A percentile compares a stretch with the other conserved stretches of the same genome.
Evolutionary conservation across 352 stramenopile species (phyloP).

Genomic region (Phytophthora vignae): DNA sequence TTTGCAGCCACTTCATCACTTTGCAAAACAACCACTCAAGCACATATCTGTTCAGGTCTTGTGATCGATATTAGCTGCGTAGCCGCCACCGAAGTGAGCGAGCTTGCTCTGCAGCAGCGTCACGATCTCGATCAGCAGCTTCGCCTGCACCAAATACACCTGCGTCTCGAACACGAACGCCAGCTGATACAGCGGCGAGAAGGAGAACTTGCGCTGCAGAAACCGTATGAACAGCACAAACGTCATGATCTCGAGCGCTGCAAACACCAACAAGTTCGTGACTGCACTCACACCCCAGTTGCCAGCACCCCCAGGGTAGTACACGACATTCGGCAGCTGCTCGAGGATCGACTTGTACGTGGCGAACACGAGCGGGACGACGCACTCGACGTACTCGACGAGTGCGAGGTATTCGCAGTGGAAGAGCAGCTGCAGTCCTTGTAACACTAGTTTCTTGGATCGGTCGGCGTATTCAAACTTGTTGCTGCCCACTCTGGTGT

Average conservation of each 20-base stretch:
- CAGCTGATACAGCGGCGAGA: constrained; percentile 8
- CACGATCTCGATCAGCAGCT: constrained; percentile 7
- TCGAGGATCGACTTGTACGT: constrained; percentile 42
- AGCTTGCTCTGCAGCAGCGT: constrained; percentile 6
- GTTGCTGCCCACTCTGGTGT: not conserved
- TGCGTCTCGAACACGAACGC: constrained; percentile 18
- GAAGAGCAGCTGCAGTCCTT: constrained; percentile 44
- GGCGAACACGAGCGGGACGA: constrained; percentile 44
- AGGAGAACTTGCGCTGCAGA: constrained; percentile 24
- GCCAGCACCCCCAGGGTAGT: constrained; percentile 30
- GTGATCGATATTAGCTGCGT: constrained; percentile 3
- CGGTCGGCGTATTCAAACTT: not conserved
- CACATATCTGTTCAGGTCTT: not conserved
- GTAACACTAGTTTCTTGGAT: constrained; percentile 11
- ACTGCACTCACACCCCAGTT: constrained; percentile 6
- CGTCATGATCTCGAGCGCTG: constrained; percentile 39
- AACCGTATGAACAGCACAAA: constrained; percentile 31
- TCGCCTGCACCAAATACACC: not conserved
- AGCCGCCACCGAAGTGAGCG: not conserved
- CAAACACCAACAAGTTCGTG: constrained; percentile 32
- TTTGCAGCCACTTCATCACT: not conserved
- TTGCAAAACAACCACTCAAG: not conserved
- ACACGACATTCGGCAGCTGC: constrained; percentile 43
- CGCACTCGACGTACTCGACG: constrained; percentile 51
- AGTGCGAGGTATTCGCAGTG: constrained; percentile 44